A percentile compares a stretch with the other conserved stretches of the same genome.
phyloP scores from a whole-genome alignment of 2,329 filamentous ascomycete species.

The Davidsoniella neocaledoniae region DNA sequence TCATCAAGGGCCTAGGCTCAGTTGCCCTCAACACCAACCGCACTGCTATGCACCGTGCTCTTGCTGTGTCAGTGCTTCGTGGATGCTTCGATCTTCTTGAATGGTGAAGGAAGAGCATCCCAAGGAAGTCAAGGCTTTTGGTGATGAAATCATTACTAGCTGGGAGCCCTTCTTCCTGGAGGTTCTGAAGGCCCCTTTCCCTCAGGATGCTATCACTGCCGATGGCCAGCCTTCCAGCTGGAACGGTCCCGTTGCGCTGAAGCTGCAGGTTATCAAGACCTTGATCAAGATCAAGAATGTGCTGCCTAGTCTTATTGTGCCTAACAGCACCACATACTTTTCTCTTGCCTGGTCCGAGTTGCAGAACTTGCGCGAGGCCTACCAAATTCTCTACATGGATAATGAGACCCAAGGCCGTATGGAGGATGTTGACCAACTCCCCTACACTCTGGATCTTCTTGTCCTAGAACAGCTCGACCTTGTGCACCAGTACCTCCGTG shows the following conservation, averaged over 20 bases:
- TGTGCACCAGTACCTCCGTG: constrained; percentile 76
- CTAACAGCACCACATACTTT: constrained; percentile 71
- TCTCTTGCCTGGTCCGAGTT: constrained; percentile 81
- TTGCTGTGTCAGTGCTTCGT: constrained; percentile 81
- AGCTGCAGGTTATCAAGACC: constrained; percentile 87
- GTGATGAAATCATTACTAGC: constrained; percentile 62
- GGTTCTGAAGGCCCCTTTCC: constrained; percentile 58
- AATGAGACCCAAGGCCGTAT: constrained; percentile 73
- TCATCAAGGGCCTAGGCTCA: constrained; percentile 69
- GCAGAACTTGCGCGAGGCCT: constrained; percentile 50
- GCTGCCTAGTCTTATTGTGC: constrained; percentile 65
- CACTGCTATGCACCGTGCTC: constrained; percentile 59
- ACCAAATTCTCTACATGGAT: constrained; percentile 71
- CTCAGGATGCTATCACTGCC: constrained; percentile 37
- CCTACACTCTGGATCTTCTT: constrained; percentile 86
- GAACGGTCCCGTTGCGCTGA: constrained; percentile 70
- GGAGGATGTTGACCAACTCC: constrained; percentile 79
- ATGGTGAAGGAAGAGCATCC: constrained; percentile 93
- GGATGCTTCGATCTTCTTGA: constrained; percentile 89
- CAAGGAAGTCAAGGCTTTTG: constrained; percentile 70
- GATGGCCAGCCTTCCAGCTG: constrained; percentile 47
- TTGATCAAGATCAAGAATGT: constrained; percentile 75
- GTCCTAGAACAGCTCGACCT: constrained; percentile 91
- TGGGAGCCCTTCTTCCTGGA: constrained; percentile 86
- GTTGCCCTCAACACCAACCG: constrained; percentile 62